Base-by-base conservation (phyloP, 1,284 basidiomycete species). In the Ustilago esculenta region DNA sequence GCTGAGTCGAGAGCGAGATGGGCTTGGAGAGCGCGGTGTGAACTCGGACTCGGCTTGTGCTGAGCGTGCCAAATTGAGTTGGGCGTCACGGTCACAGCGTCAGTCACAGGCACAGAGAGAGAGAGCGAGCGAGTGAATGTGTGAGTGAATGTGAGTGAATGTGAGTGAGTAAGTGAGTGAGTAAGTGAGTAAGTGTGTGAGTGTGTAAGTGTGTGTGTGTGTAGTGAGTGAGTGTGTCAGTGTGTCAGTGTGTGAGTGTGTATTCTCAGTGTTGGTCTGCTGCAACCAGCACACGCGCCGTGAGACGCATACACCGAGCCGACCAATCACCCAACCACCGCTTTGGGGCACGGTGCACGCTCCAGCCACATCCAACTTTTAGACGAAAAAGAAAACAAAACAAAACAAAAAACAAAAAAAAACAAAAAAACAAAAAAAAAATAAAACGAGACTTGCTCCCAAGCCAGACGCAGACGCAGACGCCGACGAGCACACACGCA, bases 261-360 rank as follows among this genome's bases (percentile, higher is more conserved):
- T 17, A n/a, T n/a, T n/a, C n/a, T n/a, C n/a, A 46, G 44, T 46
- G 44, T 46, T 46, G 44, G 44, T 46, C 44, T 46, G 29, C 15
- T 10, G 9, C 33, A 33, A 33, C 32, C 32, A 46, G 44, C 32
- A 46, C 32, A 23, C 23, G 44, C 44, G 17, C 15, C 5, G 27
- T 20, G 41, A n/a, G n/a, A n/a, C n/a, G n/a, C n/a, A n/a, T n/a
- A n/a, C n/a, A n/a, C n/a, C n/a, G n/a, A n/a, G n/a, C n/a, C n/a
- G n/a, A n/a, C n/a, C n/a, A n/a, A n/a, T n/a, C n/a, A n/a, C n/a
- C n/a, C n/a, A n/a, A n/a, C n/a, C n/a, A n/a, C n/a, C n/a, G n/a
- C n/a, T n/a, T n/a, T n/a, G n/a, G n/a, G n/a, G n/a, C n/a, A n/a
- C n/a, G 36, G 36, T 39, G 36, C 36, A 39, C 36, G 21, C 36